Evolutionary conservation across 176 grass and related monocot genomes (phyloP).

Genomic region (Areca catechu): DNA sequence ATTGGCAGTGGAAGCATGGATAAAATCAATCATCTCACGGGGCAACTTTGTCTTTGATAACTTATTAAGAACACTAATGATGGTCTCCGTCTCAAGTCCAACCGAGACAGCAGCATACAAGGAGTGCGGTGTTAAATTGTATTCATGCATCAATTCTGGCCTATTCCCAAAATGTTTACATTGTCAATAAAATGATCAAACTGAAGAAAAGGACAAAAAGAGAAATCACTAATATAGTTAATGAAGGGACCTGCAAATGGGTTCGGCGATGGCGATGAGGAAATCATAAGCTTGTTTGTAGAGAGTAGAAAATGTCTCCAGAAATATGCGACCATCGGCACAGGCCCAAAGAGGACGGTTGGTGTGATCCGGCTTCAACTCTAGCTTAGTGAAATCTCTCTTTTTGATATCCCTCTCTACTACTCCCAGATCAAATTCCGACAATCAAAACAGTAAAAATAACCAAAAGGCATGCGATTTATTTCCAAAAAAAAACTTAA

Average conservation of each 20-base stretch:
- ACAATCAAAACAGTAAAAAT: too few species aligned
- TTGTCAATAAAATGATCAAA: background rate
- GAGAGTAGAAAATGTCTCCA: constrained; percentile 87
- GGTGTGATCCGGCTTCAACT: constrained; percentile 69
- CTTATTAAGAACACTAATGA: constrained; percentile 86
- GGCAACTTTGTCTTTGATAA: constrained; percentile 87
- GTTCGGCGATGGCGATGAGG: constrained; percentile 85
- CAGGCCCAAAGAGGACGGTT: constrained; percentile 89
- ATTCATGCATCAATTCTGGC: constrained; percentile 91
- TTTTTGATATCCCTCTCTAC: constrained; percentile 68
- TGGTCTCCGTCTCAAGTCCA: constrained; percentile 76
- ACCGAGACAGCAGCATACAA: constrained; percentile 96
- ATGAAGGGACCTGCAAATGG: constrained; percentile 61
- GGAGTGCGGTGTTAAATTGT: constrained; percentile 91
- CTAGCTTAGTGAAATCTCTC: constrained; percentile 86
- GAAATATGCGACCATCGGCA: constrained; percentile 77
- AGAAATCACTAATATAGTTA: background rate
- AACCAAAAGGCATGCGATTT: too few species aligned
- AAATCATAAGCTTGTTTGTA: constrained; percentile 99
- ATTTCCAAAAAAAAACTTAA: background rate
- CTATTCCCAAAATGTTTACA: constrained; percentile 20
- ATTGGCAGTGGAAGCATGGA: constrained; percentile 88
- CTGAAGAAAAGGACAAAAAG: background rate
- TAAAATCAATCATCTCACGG: constrained; percentile 86
- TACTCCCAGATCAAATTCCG: constrained; percentile 7